Evolutionary conservation across 129 eudicot species (phyloP), one percentile per base, ranked within the genome.

Genomic region (Tagetes erecta): DNA sequence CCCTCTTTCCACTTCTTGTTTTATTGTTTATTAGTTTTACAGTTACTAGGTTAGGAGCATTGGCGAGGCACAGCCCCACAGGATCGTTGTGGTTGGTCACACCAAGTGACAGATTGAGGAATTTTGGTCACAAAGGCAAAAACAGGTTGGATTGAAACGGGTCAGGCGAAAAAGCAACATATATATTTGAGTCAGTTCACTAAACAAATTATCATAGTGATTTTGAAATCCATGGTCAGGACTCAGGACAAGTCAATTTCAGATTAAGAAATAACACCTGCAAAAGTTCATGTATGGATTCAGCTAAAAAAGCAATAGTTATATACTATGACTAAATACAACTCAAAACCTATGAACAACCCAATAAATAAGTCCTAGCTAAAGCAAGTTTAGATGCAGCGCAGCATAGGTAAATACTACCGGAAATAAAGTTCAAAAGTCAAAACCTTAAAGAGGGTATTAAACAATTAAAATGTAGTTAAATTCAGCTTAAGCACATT

Each of bases 1-100:
- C 60, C 59, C 45, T 62, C 27, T 62, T 62, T 62, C 20, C 11
- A 62, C 27, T 62, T 36, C 67, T 35, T 37, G 30, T 62, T 36
- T 62, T 36, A 44, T 35, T 37, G 30, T 62, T 36, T 62, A 12
- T 62, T 12, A 62, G 67, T 62, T 58, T 9, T 1, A 31, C 64
- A 31, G 13, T 57, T 57, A 57, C 13, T 30, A 58, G 64, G 10
- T 31, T 31, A 58, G n/a, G 40, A 34, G 39, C 11, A 8, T 58
- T 34, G 39, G 40, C 9, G 39, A 58, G 64, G 40, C 39, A 31
- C n/a, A 20, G 27, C 27, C 27, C 27, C 27, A 20, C 27, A 9
- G 11, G 38, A 34, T 58, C 2, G 64, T 58, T 58, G 12, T 58
- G 40, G 64, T 58, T n/a, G n/a, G 39, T 58, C 39, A 33, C 39